Evolutionary conservation across 2,329 filamentous ascomycete genomes (phyloP).

Genomic region (Lecanicillium sp.): DNA sequence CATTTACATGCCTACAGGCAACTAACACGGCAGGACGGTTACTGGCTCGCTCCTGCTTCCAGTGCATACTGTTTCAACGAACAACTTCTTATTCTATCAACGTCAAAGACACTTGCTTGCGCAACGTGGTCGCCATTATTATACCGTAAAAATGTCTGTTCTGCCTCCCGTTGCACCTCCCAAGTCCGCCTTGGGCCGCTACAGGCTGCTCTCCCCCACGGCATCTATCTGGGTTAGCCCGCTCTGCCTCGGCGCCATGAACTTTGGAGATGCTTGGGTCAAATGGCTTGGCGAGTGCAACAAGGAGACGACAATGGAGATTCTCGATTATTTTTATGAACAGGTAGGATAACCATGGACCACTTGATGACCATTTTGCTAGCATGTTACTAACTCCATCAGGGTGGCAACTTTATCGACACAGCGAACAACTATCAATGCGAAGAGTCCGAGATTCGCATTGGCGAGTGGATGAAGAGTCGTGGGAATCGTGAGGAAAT

Average conservation of each 20-base stretch:
- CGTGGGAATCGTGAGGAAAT: slow-evolving; percentile 59
- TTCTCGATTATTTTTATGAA: slow-evolving; percentile 59
- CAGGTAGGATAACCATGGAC: slow-evolving; percentile 32
- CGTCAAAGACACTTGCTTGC: neutral
- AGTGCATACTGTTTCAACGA: no score
- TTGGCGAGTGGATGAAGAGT: slow-evolving; percentile 64
- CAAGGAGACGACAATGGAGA: slow-evolving; percentile 52
- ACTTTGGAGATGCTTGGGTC: slow-evolving; percentile 51
- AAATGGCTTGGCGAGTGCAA: slow-evolving; percentile 56
- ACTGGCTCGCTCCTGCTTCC: no score
- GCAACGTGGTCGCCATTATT: no score
- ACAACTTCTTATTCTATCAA: neutral
- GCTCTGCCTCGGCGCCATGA: slow-evolving; percentile 58
- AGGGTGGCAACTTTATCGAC: slow-evolving; percentile 65
- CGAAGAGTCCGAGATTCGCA: slow-evolving; percentile 54
- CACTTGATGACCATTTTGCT: no score
- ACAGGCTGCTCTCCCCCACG: slow-evolving; percentile 58
- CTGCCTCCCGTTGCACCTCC: slow-evolving; percentile 38
- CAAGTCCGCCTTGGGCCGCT: slow-evolving; percentile 54
- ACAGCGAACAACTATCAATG: slow-evolving; percentile 62
- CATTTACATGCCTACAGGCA: no score
- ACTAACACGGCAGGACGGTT: no score
- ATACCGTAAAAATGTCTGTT: slow-evolving; percentile 5
- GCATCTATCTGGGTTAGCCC: slow-evolving; percentile 62
- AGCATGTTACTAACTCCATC: no score